A percentile compares a stretch with the other conserved stretches of the same genome.
phyloP scores from a whole-genome alignment of 208 protist genomes.

The Acanthamoeba quina region DNA sequence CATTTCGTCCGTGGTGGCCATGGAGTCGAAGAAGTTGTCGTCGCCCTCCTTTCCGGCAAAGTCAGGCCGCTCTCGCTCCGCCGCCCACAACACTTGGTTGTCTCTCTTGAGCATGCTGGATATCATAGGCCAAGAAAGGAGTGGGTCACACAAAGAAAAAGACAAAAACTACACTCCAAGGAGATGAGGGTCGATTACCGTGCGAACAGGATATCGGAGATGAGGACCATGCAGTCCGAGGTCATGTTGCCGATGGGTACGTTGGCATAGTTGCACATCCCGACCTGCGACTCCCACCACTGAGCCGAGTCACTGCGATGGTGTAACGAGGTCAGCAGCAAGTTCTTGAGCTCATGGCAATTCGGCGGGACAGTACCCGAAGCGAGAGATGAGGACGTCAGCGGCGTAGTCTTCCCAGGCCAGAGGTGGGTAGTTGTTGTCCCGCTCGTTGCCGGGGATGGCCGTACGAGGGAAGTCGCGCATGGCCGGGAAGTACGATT shows the following conservation, averaged over 20 bases:
- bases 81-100: constrained; percentile 88
- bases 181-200: background rate
- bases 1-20: constrained; percentile 74
- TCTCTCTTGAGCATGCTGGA: constrained; percentile 71
- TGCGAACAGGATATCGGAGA: constrained; percentile 81
- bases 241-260: constrained; percentile 89
- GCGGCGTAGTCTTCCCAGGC: constrained; percentile 64
- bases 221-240: constrained; percentile 75
- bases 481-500: constrained; percentile 60
- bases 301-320: constrained; percentile 14
- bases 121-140: background rate
- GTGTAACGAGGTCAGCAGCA: too few relatives aligned
- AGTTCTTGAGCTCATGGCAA: too few relatives aligned
- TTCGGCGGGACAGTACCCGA: background rate
- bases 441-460: constrained; percentile 59
- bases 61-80: constrained; percentile 85
- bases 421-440: constrained; percentile 66
- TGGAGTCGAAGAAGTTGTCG: constrained; percentile 82
- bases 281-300: constrained; percentile 78
- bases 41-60: constrained; percentile 88
- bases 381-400: constrained; percentile 54
- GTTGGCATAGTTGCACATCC: constrained; percentile 85
- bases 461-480: constrained; percentile 41
- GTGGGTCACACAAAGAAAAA: background rate
- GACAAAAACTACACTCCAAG: background rate